Conservation (phyloP, 2,329 filamentous ascomycete genomes). For the Colletotrichum destructivum region DNA sequence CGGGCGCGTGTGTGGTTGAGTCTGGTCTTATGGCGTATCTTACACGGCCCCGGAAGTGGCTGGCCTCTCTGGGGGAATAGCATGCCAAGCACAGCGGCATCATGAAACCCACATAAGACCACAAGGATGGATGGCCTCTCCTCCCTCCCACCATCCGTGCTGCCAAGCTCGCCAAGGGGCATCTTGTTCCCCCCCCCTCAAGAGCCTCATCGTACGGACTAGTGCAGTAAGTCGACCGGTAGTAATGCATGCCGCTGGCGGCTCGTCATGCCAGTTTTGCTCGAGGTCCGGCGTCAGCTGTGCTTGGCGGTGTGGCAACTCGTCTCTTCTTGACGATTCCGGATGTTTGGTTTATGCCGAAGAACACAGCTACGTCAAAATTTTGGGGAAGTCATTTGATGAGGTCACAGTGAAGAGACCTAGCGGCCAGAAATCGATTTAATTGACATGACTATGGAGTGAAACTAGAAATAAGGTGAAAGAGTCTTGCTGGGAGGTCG, state of each 20-base stretch:
- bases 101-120: conserved; percentile 40
- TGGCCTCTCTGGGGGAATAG: not conserved
- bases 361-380: not conserved
- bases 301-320: conserved; percentile 34
- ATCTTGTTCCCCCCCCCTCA: not conserved
- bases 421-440: too few species aligned
- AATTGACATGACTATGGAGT: not conserved
- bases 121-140: conserved; percentile 17
- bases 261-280: conserved; percentile 32
- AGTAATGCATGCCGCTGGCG: not conserved
- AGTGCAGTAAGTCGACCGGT: not conserved
- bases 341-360: conserved; percentile 22
- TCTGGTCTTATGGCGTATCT: not conserved
- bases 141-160: conserved; percentile 16
- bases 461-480: not conserved
- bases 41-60: not conserved
- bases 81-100: conserved; percentile 24
- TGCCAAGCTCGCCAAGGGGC: conserved; percentile 38
- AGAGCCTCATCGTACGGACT: conserved; percentile 16
- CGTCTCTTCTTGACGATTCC: conserved; percentile 34
- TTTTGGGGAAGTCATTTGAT: too few species aligned
- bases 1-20: too few species aligned
- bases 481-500: not conserved
- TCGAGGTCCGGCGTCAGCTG: conserved; percentile 27
- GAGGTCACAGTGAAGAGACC: not conserved